Base-by-base conservation (phyloP, 192 early-diverging fungal genomes). In the Funneliformis geosporum region DNA sequence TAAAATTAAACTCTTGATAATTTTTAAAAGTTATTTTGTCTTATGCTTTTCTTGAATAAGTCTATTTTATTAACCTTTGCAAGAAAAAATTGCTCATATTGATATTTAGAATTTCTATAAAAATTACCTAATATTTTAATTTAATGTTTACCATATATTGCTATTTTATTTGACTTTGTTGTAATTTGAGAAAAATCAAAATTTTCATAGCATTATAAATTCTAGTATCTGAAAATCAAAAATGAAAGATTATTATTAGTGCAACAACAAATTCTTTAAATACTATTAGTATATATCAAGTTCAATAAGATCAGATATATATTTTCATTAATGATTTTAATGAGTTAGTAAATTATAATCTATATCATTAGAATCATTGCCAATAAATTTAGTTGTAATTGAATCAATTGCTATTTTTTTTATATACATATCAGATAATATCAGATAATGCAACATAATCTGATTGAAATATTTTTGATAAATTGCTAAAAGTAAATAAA, bases 361-460 rank as follows among this genome's bases (percentile, higher is more conserved):
- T 33, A 27, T 64, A 27, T 64, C 46, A 11, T 47, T 9, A 47
- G 9, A 1, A 47, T 50, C 62, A 65, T 65, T 9, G 1, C 21
- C 39, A 70, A 40, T 70, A 70, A 70, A 70, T 70, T 70, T 18
- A 40, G 18, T 23, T 43, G 68, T 44, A 43, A 70, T 70, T 70
- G 40, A 44, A 40, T 70, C 40, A 43, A 70, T 70, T 70, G 40
- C 68, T 44, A 44, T 70, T 70, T 39, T 44, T 25, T 44, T 70
- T 1, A 7, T 39, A 70, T 70, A 8, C 21, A 70, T 16, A 70
- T 70, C 68, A 39, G 68, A 70, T 43, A 69, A 70, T 16, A 70
- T 70, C 68, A 39, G 68, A 70, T 43, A 69, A n/a, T 43, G 39
- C 39, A 69, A 69, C 67, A 69, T 69, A 70, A 70, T 70, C 40